Conservation (phyloP, 2,329 filamentous ascomycete species). For the Domatiomyces catenatus region DNA sequence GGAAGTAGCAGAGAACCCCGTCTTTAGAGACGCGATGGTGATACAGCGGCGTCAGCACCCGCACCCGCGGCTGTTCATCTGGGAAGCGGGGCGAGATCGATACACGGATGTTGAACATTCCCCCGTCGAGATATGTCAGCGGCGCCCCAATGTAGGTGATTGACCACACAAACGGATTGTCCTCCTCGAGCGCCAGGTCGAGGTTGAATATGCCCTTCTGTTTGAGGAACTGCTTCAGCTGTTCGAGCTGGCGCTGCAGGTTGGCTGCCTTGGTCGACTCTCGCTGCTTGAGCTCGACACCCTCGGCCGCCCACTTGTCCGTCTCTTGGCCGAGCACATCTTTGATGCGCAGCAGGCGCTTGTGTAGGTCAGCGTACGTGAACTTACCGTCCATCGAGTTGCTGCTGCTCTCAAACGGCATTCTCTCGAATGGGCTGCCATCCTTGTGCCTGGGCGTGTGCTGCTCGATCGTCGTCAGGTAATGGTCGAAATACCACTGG, state of each 20-base stretch:
- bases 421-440: conserved; percentile 51
- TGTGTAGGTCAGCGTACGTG: conserved; percentile 59
- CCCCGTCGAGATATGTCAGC: conserved; percentile 86
- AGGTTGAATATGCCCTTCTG: conserved; percentile 53
- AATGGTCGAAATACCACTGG: conserved; percentile 89
- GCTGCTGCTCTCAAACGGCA: conserved; percentile 67
- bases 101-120: conserved; percentile 69
- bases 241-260: conserved; percentile 69
- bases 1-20: conserved; percentile 68
- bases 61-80: conserved; percentile 70
- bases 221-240: conserved; percentile 62
- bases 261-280: conserved; percentile 67
- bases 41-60: conserved; percentile 66
- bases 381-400: conserved; percentile 83
- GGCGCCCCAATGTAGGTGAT: conserved; percentile 81
- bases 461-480: conserved; percentile 54
- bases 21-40: conserved; percentile 73
- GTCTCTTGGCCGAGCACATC: conserved; percentile 57
- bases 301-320: conserved; percentile 53
- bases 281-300: conserved; percentile 44
- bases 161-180: conserved; percentile 79
- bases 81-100: conserved; percentile 74
- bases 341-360: conserved; percentile 54
- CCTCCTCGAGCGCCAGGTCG: conserved; percentile 59
- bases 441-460: conserved; percentile 48